A percentile compares a stretch with the other conserved stretches of the same genome.
These are phyloP conservation scores for Cladosporium sp. DNA, from an alignment of 2,329 filamentous ascomycete genomes.

Conservation along the genomic window DNA sequence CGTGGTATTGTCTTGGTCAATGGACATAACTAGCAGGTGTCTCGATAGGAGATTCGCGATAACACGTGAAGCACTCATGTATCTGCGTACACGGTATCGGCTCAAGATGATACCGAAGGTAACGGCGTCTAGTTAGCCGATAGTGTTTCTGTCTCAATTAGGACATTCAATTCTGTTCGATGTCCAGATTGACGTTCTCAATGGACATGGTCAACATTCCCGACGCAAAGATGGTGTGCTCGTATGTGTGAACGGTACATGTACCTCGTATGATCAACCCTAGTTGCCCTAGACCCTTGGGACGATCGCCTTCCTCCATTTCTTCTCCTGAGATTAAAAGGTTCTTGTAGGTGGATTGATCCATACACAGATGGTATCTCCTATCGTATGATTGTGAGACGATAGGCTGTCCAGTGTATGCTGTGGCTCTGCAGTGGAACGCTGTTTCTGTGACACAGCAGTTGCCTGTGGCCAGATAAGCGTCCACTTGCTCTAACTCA, in stretches of 20 bases:
- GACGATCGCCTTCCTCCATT: background rate
- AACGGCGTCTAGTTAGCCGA: background rate
- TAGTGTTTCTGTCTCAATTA: background rate
- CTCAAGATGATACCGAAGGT: background rate
- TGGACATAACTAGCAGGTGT: background rate
- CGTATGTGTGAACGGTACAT: background rate
- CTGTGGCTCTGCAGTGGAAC: background rate
- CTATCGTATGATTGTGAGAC: background rate
- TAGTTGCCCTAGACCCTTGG: background rate
- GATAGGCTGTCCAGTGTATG: background rate
- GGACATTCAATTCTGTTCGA: background rate
- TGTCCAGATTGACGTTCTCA: background rate
- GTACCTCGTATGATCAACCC: background rate
- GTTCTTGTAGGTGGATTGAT: background rate
- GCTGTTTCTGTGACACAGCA: background rate
- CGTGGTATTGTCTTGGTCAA: background rate
- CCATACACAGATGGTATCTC: background rate
- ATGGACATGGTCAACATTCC: background rate
- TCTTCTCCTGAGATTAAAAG: background rate
- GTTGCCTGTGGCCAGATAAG: background rate
- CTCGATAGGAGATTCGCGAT: background rate
- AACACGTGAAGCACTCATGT: background rate
- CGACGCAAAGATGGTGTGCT: background rate
- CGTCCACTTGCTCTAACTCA: background rate
- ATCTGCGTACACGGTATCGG: background rate